Evolutionary conservation across 441 rosid species (phyloP), one percentile per base, ranked within the genome.

Genomic region (Pelargonium cotyledonis): DNA sequence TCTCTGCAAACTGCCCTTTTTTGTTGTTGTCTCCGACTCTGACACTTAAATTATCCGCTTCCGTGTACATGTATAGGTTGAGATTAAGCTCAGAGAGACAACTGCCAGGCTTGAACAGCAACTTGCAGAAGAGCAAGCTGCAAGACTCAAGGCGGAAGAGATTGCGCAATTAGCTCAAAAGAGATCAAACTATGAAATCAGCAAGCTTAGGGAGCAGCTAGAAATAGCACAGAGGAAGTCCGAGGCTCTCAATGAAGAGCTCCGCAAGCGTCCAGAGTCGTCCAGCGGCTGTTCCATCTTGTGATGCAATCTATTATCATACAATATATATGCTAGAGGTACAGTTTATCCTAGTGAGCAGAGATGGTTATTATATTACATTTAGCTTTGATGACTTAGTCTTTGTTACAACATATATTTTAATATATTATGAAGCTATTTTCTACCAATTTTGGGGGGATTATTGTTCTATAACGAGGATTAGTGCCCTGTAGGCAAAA

Each of bases 81-180:
- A 74, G 65, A 21, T 49, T 14, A 74, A 65, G 73, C 70, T 74
- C 11, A 65, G 62, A 10, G 77, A 74, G 70, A 65, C 73, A 6
- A 74, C 69, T 7, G 11, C 26, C 0, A 65, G 77, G 41, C 70
- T 74, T 15, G 77, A 74, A 31, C 73, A 26, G 66, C 55, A 74
- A 65, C 6, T 74, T 49, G 73, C 77, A 0, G 70, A 74, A 38
- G 77, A 74, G 70, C 66, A 69, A 60, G 77, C 65, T 18, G 77
- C 73, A 38, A 65, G 70, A 23, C 60, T 55, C 62, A 69, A 18
- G 60, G 69, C 77, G 11, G 73, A 74, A 58, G 73, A 65, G 70
- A 53, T 19, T 0, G 69, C 70, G 1, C 60, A 26, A 15, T 4
- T 26, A 15, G 69, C 66, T 57, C 77, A 74, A 63, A 74, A 9